Evolutionary conservation across 768 basidiomycete genomes (phyloP).

Genomic region (Mycena polygramma): DNA sequence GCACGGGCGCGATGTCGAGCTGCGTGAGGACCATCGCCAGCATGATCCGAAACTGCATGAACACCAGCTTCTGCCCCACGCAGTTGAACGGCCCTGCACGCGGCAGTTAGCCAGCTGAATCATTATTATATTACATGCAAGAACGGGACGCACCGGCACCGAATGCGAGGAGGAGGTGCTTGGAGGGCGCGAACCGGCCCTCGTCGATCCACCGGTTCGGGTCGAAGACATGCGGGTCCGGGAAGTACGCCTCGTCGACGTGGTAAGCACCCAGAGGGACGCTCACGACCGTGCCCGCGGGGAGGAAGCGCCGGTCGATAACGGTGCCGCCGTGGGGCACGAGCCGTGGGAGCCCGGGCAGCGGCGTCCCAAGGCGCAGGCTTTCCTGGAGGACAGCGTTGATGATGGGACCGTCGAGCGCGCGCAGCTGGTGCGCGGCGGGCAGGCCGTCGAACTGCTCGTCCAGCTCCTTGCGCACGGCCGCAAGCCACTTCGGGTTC

Average conservation of each 20-base stretch:
- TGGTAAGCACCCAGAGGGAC: conserved; percentile 16
- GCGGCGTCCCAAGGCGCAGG: conserved; percentile 1
- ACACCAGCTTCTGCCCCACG: not conserved
- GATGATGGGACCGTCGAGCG: conserved; percentile 3
- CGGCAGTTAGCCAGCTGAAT: not conserved
- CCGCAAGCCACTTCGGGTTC: conserved; percentile 63
- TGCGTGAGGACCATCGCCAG: not conserved
- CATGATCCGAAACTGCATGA: not conserved
- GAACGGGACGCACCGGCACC: not conserved
- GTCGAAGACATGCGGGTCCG: conserved; percentile 1
- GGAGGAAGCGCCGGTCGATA: conserved; percentile 5
- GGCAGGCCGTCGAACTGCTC: not conserved
- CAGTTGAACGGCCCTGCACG: not conserved
- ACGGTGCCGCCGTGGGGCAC: not conserved
- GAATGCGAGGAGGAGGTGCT: not conserved
- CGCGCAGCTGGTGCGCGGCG: not conserved
- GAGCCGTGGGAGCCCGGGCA: conserved; percentile 12
- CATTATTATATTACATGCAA: not conserved
- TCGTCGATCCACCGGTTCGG: conserved; percentile 19
- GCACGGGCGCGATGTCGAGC: not conserved
- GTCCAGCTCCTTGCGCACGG: conserved; percentile 78
- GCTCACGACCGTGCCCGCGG: not conserved
- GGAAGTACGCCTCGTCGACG: conserved; percentile 6
- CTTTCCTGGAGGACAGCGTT: conserved; percentile 14
- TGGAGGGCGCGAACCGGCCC: not conserved